Evolutionary conservation across 169 alveolate genomes (phyloP), one percentile per base, ranked within the genome.

Genomic region (Plasmodium ovale): DNA sequence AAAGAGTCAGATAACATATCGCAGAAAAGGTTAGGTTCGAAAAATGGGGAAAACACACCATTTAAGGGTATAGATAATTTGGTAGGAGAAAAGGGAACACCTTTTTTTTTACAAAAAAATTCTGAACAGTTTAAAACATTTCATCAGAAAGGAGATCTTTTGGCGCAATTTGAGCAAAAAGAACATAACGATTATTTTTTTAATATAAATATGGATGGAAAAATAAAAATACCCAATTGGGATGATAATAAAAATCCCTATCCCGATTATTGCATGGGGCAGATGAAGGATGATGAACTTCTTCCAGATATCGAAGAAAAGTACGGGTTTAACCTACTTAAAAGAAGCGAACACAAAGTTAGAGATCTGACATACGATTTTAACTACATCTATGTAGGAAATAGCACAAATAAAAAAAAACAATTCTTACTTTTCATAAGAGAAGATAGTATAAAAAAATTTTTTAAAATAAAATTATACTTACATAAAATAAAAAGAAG

Each of bases 381-480:
- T 65, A 82, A 82, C 65, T 82, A 82, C 58, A 65, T 82, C 31
- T 82, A 82, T 53, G 53, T 82, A 82, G 90, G 90, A 6, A 65
- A 58, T 54, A 65, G 51, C 31, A 21, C 33, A 27, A 65, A 53
- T 31, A 74, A 74, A 16, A 60, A 60, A 37, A 82, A 65, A 49
- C 62, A 62, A 64, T 74, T 53, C 47, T 12, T 74, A 19, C 35
- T 82, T 51, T 82, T 82, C 25, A 69, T 82, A 82, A 82, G 65
- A 82, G 84, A 82, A 65, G 90, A 82, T 51, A 23, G 90, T 42
- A 51, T 82, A 33, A 82, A 82, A 42, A 56, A 65, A 21, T 82
- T 82, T 51, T 67, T 82, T 49, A 82, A 82, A 82, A 56, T 82
- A 4, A 82, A 82, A 82, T 56, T 82, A 69, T 62, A 65, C 5